Conservation (phyloP, 2,329 filamentous ascomycete species). For the Penicillium sp. region DNA sequence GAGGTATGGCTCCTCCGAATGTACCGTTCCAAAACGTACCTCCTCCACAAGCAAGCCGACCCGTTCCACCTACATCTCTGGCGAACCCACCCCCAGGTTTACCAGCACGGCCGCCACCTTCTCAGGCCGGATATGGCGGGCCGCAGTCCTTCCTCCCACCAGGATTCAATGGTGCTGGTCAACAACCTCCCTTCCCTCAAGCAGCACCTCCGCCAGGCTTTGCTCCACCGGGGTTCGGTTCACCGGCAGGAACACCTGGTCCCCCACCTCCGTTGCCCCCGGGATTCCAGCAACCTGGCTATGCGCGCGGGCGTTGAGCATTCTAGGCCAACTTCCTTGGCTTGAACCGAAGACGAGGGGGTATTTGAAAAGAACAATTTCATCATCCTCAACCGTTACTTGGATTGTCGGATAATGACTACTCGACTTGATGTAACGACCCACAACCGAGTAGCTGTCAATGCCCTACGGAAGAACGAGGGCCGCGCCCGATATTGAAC, state of each 20-base stretch:
- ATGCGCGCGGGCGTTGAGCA: slow-evolving; percentile 34
- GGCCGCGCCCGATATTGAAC: too few species aligned
- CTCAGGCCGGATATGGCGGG: slow-evolving; percentile 59
- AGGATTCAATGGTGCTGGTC: slow-evolving; percentile 30
- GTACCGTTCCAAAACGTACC: slow-evolving; percentile 38
- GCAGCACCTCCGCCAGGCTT: slow-evolving; percentile 42
- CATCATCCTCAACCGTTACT: too few species aligned
- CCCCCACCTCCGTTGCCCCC: slow-evolving; percentile 34
- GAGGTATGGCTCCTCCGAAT: slow-evolving; percentile 32
- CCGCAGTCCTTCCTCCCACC: slow-evolving; percentile 40
- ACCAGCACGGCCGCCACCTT: slow-evolving; percentile 60
- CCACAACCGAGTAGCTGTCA: too few species aligned
- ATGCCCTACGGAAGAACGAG: too few species aligned
- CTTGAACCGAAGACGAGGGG: too few species aligned
- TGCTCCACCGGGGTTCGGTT: slow-evolving; percentile 45
- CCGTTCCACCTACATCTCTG: slow-evolving; percentile 53
- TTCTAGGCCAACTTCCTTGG: background rate
- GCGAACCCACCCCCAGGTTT: slow-evolving; percentile 46
- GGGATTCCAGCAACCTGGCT: slow-evolving; percentile 37
- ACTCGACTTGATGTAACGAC: too few species aligned
- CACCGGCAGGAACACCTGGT: too few species aligned
- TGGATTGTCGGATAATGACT: too few species aligned
- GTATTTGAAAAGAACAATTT: too few species aligned
- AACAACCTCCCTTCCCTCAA: slow-evolving; percentile 27
- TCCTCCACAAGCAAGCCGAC: slow-evolving; percentile 40